These are phyloP conservation scores for Candida dubliniensis DNA, from an alignment of 1,139 yeast genomes.

Conservation along the genomic window DNA sequence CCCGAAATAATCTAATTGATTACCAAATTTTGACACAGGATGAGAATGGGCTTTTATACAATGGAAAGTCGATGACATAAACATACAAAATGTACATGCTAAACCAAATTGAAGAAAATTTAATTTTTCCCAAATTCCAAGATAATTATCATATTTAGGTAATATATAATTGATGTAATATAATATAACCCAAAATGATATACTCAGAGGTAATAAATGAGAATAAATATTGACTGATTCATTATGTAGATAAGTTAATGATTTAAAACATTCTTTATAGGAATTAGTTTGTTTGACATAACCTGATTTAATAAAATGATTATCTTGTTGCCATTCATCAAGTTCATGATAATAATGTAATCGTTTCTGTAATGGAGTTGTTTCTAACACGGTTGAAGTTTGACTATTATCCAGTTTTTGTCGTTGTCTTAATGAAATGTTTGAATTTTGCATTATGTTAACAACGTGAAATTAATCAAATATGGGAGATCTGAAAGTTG, in stretches of 20 bases:
- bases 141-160: slow-evolving; percentile 41
- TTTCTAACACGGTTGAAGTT: not conserved
- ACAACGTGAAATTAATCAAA: not conserved
- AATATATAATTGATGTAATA: slow-evolving; percentile 28
- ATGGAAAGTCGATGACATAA: slow-evolving; percentile 77
- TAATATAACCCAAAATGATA: slow-evolving; percentile 29
- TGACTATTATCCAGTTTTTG: not conserved
- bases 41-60: slow-evolving; percentile 75
- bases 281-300: slow-evolving; percentile 74
- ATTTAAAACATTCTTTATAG: slow-evolving; percentile 47
- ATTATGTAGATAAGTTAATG: slow-evolving; percentile 73
- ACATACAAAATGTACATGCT: slow-evolving; percentile 56
- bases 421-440: slow-evolving; percentile 3
- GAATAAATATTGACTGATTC: slow-evolving; percentile 83
- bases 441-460: slow-evolving; percentile 2
- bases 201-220: slow-evolving; percentile 69
- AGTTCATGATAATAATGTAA: slow-evolving; percentile 42
- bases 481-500: not conserved
- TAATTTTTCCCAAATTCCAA: slow-evolving; percentile 42
- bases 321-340: slow-evolving; percentile 86
- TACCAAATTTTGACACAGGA: slow-evolving; percentile 61
- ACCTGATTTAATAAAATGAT: slow-evolving; percentile 71
- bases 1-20: slow-evolving; percentile 84
- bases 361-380: slow-evolving; percentile 7
- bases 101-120: slow-evolving; percentile 41